Conservation (phyloP, 1,284 basidiomycete genomes). For the Erythrobasidium hasegawianum region DNA sequence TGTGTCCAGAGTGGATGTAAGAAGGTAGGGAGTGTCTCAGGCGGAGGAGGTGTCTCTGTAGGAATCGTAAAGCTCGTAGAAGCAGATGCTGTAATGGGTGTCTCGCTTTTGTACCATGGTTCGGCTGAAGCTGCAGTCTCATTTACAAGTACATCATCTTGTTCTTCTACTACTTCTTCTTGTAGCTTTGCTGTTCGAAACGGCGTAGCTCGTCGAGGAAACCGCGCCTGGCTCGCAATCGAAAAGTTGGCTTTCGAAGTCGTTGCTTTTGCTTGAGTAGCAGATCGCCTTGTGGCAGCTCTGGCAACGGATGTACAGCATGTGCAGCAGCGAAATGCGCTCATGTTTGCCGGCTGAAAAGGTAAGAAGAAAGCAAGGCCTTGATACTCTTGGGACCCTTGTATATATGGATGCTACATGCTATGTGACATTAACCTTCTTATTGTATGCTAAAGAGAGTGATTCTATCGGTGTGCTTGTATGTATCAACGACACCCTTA, state of each 20-base stretch:
- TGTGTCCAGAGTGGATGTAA: conserved; percentile 41
- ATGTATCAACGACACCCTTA: no score
- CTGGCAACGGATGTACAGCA: no score
- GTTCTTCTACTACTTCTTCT: neutral
- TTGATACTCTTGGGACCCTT: no score
- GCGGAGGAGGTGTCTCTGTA: conserved; percentile 35
- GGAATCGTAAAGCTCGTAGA: conserved; percentile 8
- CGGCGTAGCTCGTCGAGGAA: conserved; percentile 31
- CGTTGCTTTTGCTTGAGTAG: no score
- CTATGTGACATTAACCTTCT: no score
- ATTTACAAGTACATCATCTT: neutral
- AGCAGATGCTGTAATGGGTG: conserved; percentile 2
- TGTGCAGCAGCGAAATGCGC: no score
- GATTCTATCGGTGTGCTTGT: no score
- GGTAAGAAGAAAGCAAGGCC: no score
- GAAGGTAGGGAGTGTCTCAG: conserved; percentile 36
- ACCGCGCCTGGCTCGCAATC: neutral
- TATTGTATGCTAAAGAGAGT: no score
- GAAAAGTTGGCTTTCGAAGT: neutral
- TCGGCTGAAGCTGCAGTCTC: conserved; percentile 2
- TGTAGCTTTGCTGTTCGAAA: neutral
- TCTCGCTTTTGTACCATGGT: conserved; percentile 27
- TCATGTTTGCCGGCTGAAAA: no score
- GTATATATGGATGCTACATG: no score
- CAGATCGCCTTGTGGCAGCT: no score